phyloP scores from a whole-genome alignment of 2,329 filamentous ascomycete genomes.

The Tolypocladium ophioglossoides region DNA sequence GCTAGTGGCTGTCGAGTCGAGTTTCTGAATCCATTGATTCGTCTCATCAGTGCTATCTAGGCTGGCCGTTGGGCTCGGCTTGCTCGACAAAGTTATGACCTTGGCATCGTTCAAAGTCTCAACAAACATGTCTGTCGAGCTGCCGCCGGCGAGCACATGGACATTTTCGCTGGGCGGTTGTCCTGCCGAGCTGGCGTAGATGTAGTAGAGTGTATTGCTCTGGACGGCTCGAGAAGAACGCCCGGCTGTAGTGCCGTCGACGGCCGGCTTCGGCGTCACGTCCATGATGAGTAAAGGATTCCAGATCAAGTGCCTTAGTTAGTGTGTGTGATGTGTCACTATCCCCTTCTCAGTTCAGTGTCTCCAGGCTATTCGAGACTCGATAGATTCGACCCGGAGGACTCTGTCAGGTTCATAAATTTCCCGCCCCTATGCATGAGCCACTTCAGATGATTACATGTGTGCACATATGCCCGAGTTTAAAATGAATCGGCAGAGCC shows the following conservation, averaged over 20 bases:
- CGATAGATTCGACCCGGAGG: too few species aligned
- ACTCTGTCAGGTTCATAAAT: too few species aligned
- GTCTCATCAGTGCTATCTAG: slow-evolving; percentile 2
- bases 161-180: background rate
- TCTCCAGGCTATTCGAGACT: too few species aligned
- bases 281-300: background rate
- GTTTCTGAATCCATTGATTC: slow-evolving; percentile 1
- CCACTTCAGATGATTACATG: too few species aligned
- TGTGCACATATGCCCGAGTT: too few species aligned
- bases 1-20: background rate
- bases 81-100: background rate
- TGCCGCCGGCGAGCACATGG: background rate
- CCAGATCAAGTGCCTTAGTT: too few species aligned
- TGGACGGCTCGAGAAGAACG: background rate
- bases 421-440: too few species aligned
- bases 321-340: too few species aligned
- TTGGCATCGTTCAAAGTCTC: background rate
- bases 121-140: slow-evolving; percentile 2
- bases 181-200: slow-evolving; percentile 4
- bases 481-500: too few species aligned
- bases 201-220: background rate
- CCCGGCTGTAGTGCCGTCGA: background rate
- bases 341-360: too few species aligned
- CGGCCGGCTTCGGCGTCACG: background rate
- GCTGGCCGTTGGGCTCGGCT: background rate